Conservation (phyloP, 371 early-diverging fungal species). For the Fennellomyces sp. region DNA sequence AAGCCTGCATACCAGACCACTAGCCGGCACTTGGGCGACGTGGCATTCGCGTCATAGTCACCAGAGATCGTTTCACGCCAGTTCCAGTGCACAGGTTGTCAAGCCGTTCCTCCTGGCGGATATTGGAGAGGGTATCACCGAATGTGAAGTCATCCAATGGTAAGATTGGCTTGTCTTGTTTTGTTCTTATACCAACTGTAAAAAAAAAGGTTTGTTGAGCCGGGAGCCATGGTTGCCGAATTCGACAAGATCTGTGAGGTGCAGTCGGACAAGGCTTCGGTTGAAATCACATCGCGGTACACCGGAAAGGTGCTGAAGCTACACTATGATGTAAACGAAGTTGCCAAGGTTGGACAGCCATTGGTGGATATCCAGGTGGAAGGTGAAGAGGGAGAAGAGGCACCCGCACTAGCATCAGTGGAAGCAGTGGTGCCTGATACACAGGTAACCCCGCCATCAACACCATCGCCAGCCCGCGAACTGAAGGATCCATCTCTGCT, state of each 20-base stretch:
- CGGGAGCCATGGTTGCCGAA: slow-evolving; percentile 86
- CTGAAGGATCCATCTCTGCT: slow-evolving; percentile 17
- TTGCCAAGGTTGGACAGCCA: slow-evolving; percentile 93
- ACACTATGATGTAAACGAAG: slow-evolving; percentile 84
- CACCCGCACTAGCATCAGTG: background rate
- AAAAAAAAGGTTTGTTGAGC: slow-evolving; percentile 84
- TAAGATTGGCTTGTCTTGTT: slow-evolving; percentile 29
- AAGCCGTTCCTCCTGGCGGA: slow-evolving; percentile 93
- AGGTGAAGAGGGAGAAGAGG: slow-evolving; percentile 34
- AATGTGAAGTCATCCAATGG: slow-evolving; percentile 97
- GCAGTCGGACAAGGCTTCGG: slow-evolving; percentile 97
- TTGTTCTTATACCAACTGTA: background rate
- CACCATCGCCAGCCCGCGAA: background rate
- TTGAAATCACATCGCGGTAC: slow-evolving; percentile 95
- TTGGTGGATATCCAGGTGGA: slow-evolving; percentile 91
- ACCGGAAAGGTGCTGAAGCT: slow-evolving; percentile 85
- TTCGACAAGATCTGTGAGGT: slow-evolving; percentile 97
- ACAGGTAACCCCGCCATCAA: background rate
- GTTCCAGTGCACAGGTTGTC: slow-evolving; percentile 8
- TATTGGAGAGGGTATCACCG: slow-evolving; percentile 98
- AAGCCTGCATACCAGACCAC: background rate
- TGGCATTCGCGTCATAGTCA: background rate
- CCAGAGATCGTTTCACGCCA: slow-evolving; percentile 7
- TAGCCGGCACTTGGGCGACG: background rate
- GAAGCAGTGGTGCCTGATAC: background rate